A percentile compares a stretch with the other conserved stretches of the same genome.
Conservation (phyloP, 306 rosid genomes). For the Hippophae gyantsensis region DNA sequence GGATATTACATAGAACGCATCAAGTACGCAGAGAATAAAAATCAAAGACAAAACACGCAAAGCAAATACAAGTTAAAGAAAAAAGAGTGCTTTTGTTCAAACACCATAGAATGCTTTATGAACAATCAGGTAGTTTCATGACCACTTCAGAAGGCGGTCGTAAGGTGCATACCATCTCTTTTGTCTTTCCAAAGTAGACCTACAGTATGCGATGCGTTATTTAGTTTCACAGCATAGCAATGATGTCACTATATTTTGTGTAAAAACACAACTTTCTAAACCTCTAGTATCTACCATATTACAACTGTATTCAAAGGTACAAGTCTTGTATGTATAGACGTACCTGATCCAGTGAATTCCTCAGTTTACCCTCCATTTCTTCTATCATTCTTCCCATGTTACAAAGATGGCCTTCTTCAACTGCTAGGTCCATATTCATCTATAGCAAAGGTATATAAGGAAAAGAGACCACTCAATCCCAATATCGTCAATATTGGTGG, state of each 20-base stretch:
- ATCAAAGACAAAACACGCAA: not conserved
- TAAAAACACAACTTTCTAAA: too few species aligned
- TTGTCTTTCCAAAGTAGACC: slow-evolving; percentile 96
- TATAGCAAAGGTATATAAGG: slow-evolving; percentile 16
- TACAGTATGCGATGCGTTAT: slow-evolving; percentile 18
- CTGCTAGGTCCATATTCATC: slow-evolving; percentile 82
- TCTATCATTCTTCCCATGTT: slow-evolving; percentile 98
- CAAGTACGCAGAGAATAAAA: not conserved
- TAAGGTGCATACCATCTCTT: slow-evolving; percentile 97
- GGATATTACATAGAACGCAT: not conserved
- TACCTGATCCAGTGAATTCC: slow-evolving; percentile 97
- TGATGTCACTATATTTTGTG: too few species aligned
- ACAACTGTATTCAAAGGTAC: not conserved
- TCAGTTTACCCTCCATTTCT: slow-evolving; percentile 97
- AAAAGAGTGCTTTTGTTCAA: slow-evolving; percentile 7
- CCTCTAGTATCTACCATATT: not conserved
- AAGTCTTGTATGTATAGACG: not conserved
- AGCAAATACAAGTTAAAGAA: slow-evolving; percentile 17
- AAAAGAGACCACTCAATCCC: not conserved
- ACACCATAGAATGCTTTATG: slow-evolving; percentile 10
- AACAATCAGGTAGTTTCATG: slow-evolving; percentile 69
- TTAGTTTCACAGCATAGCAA: not conserved
- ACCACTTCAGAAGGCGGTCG: slow-evolving; percentile 85
- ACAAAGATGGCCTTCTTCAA: slow-evolving; percentile 86
- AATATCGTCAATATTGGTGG: not conserved